Evolutionary conservation across 2,329 filamentous ascomycete genomes (phyloP), one percentile per base, ranked within the genome.

Genomic region (Leptographium procerum): DNA sequence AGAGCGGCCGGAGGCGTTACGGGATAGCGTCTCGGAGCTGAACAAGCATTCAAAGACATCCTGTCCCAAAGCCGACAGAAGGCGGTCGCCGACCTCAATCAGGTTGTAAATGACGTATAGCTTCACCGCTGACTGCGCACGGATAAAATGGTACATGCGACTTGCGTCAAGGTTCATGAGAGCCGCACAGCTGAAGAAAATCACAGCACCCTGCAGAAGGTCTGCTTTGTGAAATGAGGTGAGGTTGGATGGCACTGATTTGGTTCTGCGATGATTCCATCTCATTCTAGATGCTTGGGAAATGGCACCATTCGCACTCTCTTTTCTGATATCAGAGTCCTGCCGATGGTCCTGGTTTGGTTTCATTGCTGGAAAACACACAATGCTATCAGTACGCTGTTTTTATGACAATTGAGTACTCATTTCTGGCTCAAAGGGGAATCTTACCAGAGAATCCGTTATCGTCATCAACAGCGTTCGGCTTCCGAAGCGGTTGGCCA

Each of bases 31-130:
- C 73, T 99, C 94, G 26, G 87, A 83, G 57, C 91, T 96, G 71
- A 97, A 96, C 1, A 99, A 80, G 66, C 92, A 97, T 70, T 99
- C 94, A 6, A 97, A 82, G 1, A 99, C 89, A 70, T 99, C 95
- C 70, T 99, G 95, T 0, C 94, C 94, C 3, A 99, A 78, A 0
- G 94, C 92, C 0, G 90, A 90, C 33, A 97, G 83, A 0, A 99
- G 79, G 9, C 91, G 87, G 71, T 99, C 94, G 57, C 88, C 88
- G 2, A 95, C 88, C 72, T 99, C 94, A 6, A 99, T 82, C 36
- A 96, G 89, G 68, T 99, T 99, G 77, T 96, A 99, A 58, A 99
- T 97, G 60, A 99, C 94, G 70, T 99, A 99, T 13, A 99, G 81
- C 69, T 99, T 99, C 74, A 99, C 96, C 9, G 92, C 91, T 1